Evolutionary conservation across 495 filamentous ascomycete species (phyloP).

Genomic region (Choiromyces venosus): DNA sequence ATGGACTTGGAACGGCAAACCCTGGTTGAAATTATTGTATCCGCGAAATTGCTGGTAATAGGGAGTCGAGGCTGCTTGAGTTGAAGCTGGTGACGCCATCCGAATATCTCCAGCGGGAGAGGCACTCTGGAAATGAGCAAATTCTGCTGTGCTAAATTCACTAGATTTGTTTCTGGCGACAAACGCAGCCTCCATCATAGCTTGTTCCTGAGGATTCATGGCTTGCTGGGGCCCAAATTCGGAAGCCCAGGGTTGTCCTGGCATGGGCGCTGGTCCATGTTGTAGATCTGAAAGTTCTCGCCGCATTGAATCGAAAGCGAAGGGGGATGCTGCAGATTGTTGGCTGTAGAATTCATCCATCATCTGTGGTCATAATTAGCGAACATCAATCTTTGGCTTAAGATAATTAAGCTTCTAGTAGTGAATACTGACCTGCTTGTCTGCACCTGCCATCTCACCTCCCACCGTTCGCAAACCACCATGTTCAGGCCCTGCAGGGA

Average conservation of each 20-base stretch:
- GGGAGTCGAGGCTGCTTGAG: constrained; percentile 25
- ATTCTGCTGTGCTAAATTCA: constrained; percentile 78
- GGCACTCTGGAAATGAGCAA: constrained; percentile 68
- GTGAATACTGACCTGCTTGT: constrained; percentile 54
- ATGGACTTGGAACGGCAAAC: constrained; percentile 48
- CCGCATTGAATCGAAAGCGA: constrained; percentile 67
- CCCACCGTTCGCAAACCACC: constrained; percentile 59
- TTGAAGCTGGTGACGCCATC: constrained; percentile 20
- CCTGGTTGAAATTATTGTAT: constrained; percentile 36
- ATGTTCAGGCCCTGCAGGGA: constrained; percentile 50
- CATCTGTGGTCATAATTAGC: constrained; percentile 56
- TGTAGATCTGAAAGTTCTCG: constrained; percentile 59
- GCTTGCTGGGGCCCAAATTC: constrained; percentile 52
- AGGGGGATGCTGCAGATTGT: constrained; percentile 47
- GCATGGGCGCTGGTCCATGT: constrained; percentile 46
- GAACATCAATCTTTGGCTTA: not conserved
- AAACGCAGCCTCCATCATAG: constrained; percentile 75
- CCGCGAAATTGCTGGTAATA: constrained; percentile 33
- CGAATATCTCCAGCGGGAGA: constrained; percentile 15
- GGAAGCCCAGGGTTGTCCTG: constrained; percentile 52
- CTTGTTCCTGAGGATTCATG: constrained; percentile 51
- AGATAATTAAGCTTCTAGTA: constrained; percentile 13
- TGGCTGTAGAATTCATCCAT: constrained; percentile 89
- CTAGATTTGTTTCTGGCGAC: constrained; percentile 51
- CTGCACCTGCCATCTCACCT: constrained; percentile 52